Conservation (phyloP, 495 filamentous ascomycete species). For the Penicillium maclennaniae region DNA sequence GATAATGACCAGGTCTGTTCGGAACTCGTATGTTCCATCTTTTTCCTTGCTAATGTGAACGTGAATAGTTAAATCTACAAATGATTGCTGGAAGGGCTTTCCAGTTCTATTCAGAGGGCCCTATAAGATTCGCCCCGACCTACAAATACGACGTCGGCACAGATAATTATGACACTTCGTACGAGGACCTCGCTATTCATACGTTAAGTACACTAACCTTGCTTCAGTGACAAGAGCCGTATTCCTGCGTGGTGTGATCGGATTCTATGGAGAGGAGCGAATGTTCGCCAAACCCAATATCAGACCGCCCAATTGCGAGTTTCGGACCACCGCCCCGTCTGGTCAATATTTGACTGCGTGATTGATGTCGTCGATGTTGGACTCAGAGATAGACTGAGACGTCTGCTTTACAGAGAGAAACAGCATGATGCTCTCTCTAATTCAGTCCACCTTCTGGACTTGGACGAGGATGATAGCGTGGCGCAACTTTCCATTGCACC, state of each 20-base stretch:
- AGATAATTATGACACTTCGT: slow-evolving; percentile 91
- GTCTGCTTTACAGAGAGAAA: slow-evolving; percentile 65
- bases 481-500: slow-evolving; percentile 73
- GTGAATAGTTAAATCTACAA: slow-evolving; percentile 76
- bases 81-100: slow-evolving; percentile 92
- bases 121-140: slow-evolving; percentile 81
- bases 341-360: slow-evolving; percentile 76
- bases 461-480: slow-evolving; percentile 70
- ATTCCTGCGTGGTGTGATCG: slow-evolving; percentile 98
- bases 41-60: slow-evolving; percentile 9
- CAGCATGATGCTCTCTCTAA: slow-evolving; percentile 45
- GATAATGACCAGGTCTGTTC: slow-evolving; percentile 80
- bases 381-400: slow-evolving; percentile 64
- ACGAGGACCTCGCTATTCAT: slow-evolving; percentile 26
- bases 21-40: neutral
- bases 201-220: neutral
- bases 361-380: slow-evolving; percentile 75
- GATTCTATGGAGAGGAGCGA: slow-evolving; percentile 78
- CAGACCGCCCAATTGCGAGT: slow-evolving; percentile 71
- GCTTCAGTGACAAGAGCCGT: slow-evolving; percentile 74
- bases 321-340: slow-evolving; percentile 94
- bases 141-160: slow-evolving; percentile 91
- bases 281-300: slow-evolving; percentile 78
- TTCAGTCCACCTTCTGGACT: slow-evolving; percentile 48
- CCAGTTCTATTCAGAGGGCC: slow-evolving; percentile 82